A percentile compares a stretch with the other conserved stretches of the same genome.
phyloP scores from a whole-genome alignment of 2,329 filamentous ascomycete genomes.

The Microsporum ferrugineum region DNA sequence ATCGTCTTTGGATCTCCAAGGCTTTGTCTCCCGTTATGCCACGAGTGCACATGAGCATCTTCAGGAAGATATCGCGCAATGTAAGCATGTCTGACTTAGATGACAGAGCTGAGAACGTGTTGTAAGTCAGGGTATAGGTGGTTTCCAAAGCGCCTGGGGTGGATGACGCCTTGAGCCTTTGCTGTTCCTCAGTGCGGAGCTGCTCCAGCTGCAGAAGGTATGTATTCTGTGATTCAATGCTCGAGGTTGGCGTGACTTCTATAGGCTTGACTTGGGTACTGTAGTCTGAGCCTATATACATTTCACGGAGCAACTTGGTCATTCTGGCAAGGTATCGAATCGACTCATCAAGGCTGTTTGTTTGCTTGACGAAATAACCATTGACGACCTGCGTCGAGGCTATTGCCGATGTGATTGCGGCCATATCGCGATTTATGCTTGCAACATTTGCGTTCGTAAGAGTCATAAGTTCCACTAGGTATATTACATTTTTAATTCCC shows the following conservation, averaged over 20 bases:
- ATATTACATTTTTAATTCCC: constrained; percentile 64
- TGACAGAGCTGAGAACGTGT: constrained; percentile 58
- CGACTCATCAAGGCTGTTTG: constrained; percentile 63
- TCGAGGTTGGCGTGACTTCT: constrained; percentile 52
- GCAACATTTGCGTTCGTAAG: constrained; percentile 40
- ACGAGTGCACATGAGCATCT: constrained; percentile 74
- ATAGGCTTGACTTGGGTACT: constrained; percentile 31
- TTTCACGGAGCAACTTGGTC: constrained; percentile 55
- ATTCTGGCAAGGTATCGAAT: constrained; percentile 63
- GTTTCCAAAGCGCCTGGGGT: not conserved
- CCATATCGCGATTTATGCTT: constrained; percentile 44
- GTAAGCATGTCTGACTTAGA: constrained; percentile 67
- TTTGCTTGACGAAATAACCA: constrained; percentile 68
- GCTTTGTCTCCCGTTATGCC: constrained; percentile 69
- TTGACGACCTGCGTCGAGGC: constrained; percentile 68
- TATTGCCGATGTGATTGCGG: constrained; percentile 60
- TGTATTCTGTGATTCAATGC: constrained; percentile 50
- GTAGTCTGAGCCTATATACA: constrained; percentile 38
- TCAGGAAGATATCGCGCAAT: constrained; percentile 62
- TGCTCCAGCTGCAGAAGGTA: constrained; percentile 54
- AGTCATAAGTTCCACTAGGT: constrained; percentile 66
- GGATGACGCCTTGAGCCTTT: constrained; percentile 32
- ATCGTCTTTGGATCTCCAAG: constrained; percentile 65
- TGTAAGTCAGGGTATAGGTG: constrained; percentile 55
- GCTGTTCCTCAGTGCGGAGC: constrained; percentile 43